Evolutionary conservation across 2,329 filamentous ascomycete species (phyloP), one percentile per base, ranked within the genome.

Genomic region (Colletotrichum godetiae): DNA sequence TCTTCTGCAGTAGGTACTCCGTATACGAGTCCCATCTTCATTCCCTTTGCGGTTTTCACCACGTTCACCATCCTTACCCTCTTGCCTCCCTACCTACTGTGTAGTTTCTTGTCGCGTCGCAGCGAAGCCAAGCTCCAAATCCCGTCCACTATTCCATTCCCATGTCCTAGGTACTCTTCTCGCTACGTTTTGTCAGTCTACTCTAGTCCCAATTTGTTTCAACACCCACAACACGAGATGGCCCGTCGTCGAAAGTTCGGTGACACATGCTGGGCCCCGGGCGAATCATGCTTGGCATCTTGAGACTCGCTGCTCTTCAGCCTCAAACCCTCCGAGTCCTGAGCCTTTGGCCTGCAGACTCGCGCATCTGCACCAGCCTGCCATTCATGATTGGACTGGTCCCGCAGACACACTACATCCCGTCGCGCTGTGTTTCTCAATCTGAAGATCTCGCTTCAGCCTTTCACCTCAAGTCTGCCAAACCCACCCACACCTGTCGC

Each of bases 361-460:
- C 46, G 61, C 46, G 31, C 33, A 35, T 24, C 61, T 49, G 42
- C 42, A n/a, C 42, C 42, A 27, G 35, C 35, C 12, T 37, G 35
- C 35, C 35, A 37, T 37, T 37, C 12, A 27, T 27, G 4, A 12
- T 13, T 37, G 35, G 12, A 37, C 35, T 24, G 11, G 19, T 27
- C 13, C 49, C 31, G 46, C 42, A 55, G 52, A 55, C 52, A 55
- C 27, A n/a, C 42, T 60, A 27, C 13, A 55, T 42, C 31, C 19
- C 52, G 42, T 31, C 59, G 56, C 42, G 33, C 33, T 64, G 55
- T 19, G 60, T 71, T 61, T 71, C 71, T 66, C 61, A 65, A 52
- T 66, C 72, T 49, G 72, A 72, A 72, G 68, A 72, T 63, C 63
- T 65, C 68, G 72, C 68, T 68, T 59, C 72, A 37, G 68, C 72